phyloP scores from a whole-genome alignment of 305 asterid species.

The Nicotiana rustica region DNA sequence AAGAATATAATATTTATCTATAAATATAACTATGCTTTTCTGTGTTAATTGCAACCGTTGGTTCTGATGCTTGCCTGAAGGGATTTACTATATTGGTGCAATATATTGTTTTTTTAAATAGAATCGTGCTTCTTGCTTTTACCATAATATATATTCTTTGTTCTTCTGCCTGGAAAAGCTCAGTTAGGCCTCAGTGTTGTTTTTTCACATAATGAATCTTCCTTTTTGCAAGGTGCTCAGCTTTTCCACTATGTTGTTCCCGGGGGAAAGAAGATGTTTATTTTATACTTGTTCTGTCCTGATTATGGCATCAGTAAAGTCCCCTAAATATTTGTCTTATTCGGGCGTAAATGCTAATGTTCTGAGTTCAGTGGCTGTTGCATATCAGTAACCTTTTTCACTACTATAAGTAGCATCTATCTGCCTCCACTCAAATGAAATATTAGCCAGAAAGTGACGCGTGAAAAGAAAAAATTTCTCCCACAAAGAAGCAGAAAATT shows the following conservation, averaged over 20 bases:
- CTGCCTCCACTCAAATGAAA: constrained; percentile 28
- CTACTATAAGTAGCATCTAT: constrained; percentile 29
- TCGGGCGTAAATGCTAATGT: constrained; percentile 18
- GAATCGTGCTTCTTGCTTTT: constrained; percentile 39
- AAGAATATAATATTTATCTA: constrained; percentile 46
- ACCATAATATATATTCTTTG: constrained; percentile 31
- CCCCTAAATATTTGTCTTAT: constrained; percentile 25
- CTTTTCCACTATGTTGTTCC: constrained; percentile 46
- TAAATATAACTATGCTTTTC: constrained; percentile 26
- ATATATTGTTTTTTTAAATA: constrained; percentile 6
- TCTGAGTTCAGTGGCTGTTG: not conserved
- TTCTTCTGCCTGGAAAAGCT: constrained; percentile 13
- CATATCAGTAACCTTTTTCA: not conserved
- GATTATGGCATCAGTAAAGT: constrained; percentile 41
- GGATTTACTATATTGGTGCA: not conserved
- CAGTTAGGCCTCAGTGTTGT: constrained; percentile 50
- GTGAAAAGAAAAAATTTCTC: not conserved
- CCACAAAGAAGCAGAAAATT: not conserved
- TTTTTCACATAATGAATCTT: constrained; percentile 65
- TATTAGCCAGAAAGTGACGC: not conserved
- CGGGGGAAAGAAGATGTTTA: constrained; percentile 41
- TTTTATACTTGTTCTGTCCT: constrained; percentile 35
- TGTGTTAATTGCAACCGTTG: constrained; percentile 39
- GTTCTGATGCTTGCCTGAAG: constrained; percentile 50
- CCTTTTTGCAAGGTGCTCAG: constrained; percentile 47